Evolutionary conservation across 257 asterid genomes (phyloP).

Genomic region (Solanum sitiens): DNA sequence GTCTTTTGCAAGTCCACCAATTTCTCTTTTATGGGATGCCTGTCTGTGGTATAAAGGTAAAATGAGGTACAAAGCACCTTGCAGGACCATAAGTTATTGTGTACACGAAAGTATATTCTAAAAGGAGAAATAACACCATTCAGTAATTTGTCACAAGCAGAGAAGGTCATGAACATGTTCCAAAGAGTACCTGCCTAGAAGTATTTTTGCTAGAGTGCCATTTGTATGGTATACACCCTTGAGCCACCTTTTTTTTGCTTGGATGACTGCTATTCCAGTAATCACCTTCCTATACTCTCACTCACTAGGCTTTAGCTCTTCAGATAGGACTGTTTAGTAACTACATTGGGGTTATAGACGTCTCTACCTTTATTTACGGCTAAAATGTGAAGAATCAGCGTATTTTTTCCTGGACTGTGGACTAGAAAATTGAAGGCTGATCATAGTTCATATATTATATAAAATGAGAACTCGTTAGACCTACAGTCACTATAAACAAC

Average conservation of each 20-base stretch:
- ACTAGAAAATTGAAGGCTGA: not conserved
- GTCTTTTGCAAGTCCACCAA: not conserved
- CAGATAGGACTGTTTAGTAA: not conserved
- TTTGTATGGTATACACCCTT: not conserved
- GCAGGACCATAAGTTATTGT: not conserved
- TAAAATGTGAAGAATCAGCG: not conserved
- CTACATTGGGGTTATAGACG: not conserved
- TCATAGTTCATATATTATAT: not conserved
- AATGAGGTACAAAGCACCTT: not conserved
- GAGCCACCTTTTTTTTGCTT: not conserved
- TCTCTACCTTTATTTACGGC: not conserved
- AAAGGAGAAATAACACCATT: not conserved
- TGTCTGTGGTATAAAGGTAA: not conserved
- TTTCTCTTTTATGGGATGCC: not conserved
- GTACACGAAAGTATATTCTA: not conserved
- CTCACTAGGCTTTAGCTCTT: not conserved
- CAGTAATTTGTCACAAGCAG: not conserved
- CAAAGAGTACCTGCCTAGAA: not conserved
- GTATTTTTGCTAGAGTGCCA: not conserved
- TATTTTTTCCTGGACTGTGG: not conserved
- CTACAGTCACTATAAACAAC: not conserved
- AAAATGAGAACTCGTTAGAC: not conserved
- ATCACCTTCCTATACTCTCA: not conserved
- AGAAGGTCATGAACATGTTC: not conserved
- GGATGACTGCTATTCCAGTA: not conserved